phyloP scores from a whole-genome alignment of 1,284 basidiomycete species.

The Porogramme epimiltina region DNA sequence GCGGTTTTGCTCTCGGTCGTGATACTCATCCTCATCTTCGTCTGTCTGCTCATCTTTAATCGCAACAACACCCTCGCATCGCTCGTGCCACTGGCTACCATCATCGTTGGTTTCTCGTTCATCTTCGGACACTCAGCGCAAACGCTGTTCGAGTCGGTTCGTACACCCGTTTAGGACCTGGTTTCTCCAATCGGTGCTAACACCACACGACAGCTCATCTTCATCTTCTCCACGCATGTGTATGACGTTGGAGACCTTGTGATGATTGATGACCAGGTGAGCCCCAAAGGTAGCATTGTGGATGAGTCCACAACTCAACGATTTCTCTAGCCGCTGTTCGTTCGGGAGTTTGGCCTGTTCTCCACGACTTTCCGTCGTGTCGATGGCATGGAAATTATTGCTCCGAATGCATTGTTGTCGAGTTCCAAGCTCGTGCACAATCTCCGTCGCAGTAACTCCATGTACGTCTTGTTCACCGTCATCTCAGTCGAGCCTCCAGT shows the following conservation, averaged over 20 bases:
- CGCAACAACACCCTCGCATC: slow-evolving; percentile 70
- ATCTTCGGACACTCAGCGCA: slow-evolving; percentile 84
- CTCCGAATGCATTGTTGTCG: slow-evolving; percentile 79
- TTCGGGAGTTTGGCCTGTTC: slow-evolving; percentile 81
- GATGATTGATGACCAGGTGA: slow-evolving; percentile 73
- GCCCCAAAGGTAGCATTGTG: not conserved
- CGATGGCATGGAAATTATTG: slow-evolving; percentile 80
- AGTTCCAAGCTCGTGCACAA: slow-evolving; percentile 79
- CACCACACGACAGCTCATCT: slow-evolving; percentile 55
- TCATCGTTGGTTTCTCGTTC: slow-evolving; percentile 81
- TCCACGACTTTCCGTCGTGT: slow-evolving; percentile 80
- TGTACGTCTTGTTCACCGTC: slow-evolving; percentile 2
- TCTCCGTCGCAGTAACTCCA: slow-evolving; percentile 68
- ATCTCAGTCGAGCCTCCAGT: too few species aligned
- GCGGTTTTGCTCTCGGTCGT: slow-evolving; percentile 68
- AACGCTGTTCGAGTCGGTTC: slow-evolving; percentile 77
- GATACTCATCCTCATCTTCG: slow-evolving; percentile 66
- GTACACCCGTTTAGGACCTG: slow-evolving; percentile 23
- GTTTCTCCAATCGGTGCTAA: slow-evolving; percentile 3
- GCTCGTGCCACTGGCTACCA: slow-evolving; percentile 79
- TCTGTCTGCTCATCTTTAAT: slow-evolving; percentile 82
- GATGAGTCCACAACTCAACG: not conserved
- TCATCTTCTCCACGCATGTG: slow-evolving; percentile 83
- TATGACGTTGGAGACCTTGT: slow-evolving; percentile 81
- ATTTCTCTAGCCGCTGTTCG: slow-evolving; percentile 47